Conservation (phyloP, 768 basidiomycete species). For the Rhizopogon vulgaris region DNA sequence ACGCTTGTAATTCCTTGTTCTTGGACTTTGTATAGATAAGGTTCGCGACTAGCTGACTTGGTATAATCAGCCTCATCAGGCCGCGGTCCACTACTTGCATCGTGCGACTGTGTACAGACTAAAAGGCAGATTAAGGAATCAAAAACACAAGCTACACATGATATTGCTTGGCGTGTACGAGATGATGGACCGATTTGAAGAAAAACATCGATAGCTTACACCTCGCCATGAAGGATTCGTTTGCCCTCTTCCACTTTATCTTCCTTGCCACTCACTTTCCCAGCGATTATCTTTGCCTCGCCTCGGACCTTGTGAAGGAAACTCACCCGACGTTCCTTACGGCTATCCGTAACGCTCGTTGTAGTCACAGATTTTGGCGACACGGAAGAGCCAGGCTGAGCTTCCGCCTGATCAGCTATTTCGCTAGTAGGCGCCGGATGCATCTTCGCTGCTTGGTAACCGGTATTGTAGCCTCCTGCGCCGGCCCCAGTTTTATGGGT, state of each 20-base stretch:
- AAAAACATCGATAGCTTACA: slow-evolving; percentile 7
- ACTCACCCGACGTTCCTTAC: slow-evolving; percentile 13
- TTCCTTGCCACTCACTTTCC: slow-evolving; percentile 23
- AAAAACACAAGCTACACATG: neutral
- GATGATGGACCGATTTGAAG: no score
- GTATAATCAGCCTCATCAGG: no score
- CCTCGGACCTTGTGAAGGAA: slow-evolving; percentile 26
- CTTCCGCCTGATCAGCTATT: slow-evolving; percentile 10
- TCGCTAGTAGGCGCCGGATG: slow-evolving; percentile 20
- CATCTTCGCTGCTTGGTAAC: slow-evolving; percentile 23
- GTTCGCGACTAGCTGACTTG: neutral
- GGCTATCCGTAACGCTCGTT: neutral
- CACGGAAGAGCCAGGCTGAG: neutral
- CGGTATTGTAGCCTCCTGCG: slow-evolving; percentile 8
- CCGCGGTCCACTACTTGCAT: no score
- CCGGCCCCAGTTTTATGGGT: neutral
- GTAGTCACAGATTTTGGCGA: neutral
- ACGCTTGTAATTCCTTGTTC: neutral
- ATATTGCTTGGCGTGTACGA: neutral
- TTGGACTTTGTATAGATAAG: neutral
- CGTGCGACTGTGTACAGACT: neutral
- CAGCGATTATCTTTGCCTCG: slow-evolving; percentile 27
- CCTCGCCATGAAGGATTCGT: slow-evolving; percentile 18
- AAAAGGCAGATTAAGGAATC: neutral
- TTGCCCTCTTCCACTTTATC: slow-evolving; percentile 23